phyloP scores from a whole-genome alignment of 768 basidiomycete genomes.

The Russula emetica region DNA sequence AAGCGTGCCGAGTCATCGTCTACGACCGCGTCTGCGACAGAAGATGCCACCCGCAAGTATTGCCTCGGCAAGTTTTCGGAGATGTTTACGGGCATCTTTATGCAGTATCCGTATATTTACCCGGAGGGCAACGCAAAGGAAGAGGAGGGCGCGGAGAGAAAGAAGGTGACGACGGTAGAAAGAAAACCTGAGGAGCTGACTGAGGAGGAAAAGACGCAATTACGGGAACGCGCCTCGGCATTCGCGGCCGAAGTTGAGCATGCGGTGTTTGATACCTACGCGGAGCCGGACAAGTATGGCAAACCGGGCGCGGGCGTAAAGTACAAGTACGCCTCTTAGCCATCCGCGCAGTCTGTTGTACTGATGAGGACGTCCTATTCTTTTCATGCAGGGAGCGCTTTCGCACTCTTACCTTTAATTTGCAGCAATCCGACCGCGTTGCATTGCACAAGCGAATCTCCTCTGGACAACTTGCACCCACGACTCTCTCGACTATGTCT shows the following conservation, averaged over 20 bases:
- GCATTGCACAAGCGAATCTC: constrained; percentile 77
- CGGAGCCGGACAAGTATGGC: constrained; percentile 71
- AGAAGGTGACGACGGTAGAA: not conserved
- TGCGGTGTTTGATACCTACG: constrained; percentile 69
- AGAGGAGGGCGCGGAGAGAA: not conserved
- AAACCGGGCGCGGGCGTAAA: constrained; percentile 61
- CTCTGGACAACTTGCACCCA: constrained; percentile 57
- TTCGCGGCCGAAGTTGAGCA: constrained; percentile 73
- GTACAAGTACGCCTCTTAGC: constrained; percentile 61
- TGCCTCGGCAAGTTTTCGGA: constrained; percentile 74
- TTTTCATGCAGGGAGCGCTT: constrained; percentile 72
- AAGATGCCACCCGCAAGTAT: constrained; percentile 77
- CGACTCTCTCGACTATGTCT: constrained; percentile 77
- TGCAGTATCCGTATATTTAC: constrained; percentile 59
- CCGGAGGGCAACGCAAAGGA: constrained; percentile 25
- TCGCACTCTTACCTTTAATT: constrained; percentile 84
- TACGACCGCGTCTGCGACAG: constrained; percentile 34
- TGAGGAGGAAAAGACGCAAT: constrained; percentile 59
- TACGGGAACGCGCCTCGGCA: constrained; percentile 48
- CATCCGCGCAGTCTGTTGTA: not conserved
- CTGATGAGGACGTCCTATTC: not conserved
- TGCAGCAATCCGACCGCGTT: constrained; percentile 76
- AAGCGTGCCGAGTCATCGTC: constrained; percentile 39
- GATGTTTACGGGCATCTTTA: constrained; percentile 64
- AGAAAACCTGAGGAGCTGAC: constrained; percentile 38